phyloP scores from a whole-genome alignment of 106 monocot genomes.

The Platanthera zijinensis region DNA sequence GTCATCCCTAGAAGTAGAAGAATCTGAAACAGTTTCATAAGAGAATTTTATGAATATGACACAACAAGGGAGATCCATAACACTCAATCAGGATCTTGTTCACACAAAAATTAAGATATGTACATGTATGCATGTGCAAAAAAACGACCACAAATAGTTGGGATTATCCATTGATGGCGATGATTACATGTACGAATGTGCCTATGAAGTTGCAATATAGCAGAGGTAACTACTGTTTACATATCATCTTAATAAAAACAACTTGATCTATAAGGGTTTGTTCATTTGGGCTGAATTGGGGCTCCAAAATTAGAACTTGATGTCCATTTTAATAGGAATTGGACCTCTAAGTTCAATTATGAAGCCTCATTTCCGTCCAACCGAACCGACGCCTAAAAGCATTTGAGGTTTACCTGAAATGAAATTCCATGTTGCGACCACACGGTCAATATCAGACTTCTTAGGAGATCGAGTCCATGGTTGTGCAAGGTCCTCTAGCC shows the following conservation, averaged over 20 bases:
- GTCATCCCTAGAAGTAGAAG: constrained; percentile 62
- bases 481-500: constrained; percentile 62
- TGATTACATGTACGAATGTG: neutral
- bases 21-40: constrained; percentile 62
- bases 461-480: constrained; percentile 97
- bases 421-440: constrained; percentile 67
- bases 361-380: too few relatives aligned
- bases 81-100: neutral
- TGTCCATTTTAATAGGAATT: too few relatives aligned
- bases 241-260: neutral
- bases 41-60: constrained; percentile 24
- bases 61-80: neutral
- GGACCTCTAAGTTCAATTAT: too few relatives aligned
- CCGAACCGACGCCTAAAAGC: neutral
- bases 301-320: too few relatives aligned
- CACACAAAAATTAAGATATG: neutral
- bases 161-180: neutral
- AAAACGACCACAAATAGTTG: too few relatives aligned
- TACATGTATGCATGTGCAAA: neutral
- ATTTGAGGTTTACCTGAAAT: constrained; percentile 46
- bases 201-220: neutral
- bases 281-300: too few relatives aligned
- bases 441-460: constrained; percentile 68
- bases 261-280: too few relatives aligned
- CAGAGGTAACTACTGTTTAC: neutral